phyloP scores from a whole-genome alignment of 2,329 filamentous ascomycete genomes.

The Sphaerulina vaccinii region DNA sequence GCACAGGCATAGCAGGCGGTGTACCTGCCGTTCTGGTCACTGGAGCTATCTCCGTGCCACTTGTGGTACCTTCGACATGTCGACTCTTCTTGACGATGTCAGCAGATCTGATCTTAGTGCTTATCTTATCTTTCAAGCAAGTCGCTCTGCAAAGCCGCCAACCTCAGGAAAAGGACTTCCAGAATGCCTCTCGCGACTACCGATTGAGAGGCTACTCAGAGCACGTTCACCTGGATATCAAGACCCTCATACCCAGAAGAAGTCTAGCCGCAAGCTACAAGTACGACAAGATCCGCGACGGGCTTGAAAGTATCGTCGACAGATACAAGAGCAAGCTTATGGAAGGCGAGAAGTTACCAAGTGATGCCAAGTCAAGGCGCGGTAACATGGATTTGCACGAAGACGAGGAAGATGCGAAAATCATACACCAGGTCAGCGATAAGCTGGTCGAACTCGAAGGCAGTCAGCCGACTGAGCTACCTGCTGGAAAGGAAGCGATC shows the following conservation, averaged over 20 bases:
- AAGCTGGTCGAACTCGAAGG: slow-evolving; percentile 7
- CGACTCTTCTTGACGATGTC: slow-evolving; percentile 37
- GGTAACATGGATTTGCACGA: background rate
- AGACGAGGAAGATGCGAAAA: background rate
- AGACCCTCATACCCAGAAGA: slow-evolving; percentile 21
- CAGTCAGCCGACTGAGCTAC: slow-evolving; percentile 1
- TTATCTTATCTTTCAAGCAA: slow-evolving; percentile 34
- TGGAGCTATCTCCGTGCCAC: slow-evolving; percentile 26
- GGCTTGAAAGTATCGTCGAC: slow-evolving; percentile 22
- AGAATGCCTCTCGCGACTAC: slow-evolving; percentile 25
- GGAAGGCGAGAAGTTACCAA: slow-evolving; percentile 23
- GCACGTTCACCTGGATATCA: slow-evolving; percentile 26
- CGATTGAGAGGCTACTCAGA: slow-evolving; percentile 21
- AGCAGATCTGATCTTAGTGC: slow-evolving; percentile 37
- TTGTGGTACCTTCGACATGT: slow-evolving; percentile 35
- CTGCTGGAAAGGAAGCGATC: background rate
- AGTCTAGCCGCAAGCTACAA: slow-evolving; percentile 24
- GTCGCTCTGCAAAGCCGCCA: slow-evolving; percentile 11
- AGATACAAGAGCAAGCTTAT: slow-evolving; percentile 28
- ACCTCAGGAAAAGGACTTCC: slow-evolving; percentile 25
- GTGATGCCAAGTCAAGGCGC: background rate
- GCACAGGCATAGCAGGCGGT: slow-evolving; percentile 29
- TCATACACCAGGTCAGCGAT: background rate
- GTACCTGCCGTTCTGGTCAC: slow-evolving; percentile 32
- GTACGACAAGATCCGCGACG: slow-evolving; percentile 20